phyloP scores from a whole-genome alignment of 345 rosid genomes.

The Citrus cavaleriei region DNA sequence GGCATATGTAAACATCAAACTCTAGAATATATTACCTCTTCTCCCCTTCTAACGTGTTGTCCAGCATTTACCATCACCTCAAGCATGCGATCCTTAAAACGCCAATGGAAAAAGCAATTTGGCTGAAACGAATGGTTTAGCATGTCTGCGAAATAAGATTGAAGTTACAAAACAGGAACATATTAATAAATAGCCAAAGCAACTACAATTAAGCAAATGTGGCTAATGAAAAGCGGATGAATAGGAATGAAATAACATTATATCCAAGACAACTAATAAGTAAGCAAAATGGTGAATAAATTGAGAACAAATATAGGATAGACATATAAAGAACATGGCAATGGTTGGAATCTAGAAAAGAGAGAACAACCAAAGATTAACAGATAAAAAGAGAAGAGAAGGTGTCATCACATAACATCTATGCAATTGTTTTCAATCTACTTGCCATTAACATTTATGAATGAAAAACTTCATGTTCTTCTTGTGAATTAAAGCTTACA shows the following conservation, averaged over 20 bases:
- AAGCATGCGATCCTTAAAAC: slow-evolving; percentile 91
- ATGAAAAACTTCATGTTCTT: neutral
- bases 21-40: slow-evolving; percentile 53
- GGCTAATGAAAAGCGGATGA: neutral
- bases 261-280: neutral
- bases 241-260: neutral
- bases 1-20: slow-evolving; percentile 12
- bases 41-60: slow-evolving; percentile 69
- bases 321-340: neutral
- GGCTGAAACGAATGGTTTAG: slow-evolving; percentile 85
- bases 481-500: neutral
- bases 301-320: neutral
- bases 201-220: neutral
- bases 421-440: neutral
- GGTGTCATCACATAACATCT: neutral
- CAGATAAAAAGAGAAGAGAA: neutral
- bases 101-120: slow-evolving; percentile 94
- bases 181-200: neutral
- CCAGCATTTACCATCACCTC: slow-evolving; percentile 98
- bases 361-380: neutral
- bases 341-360: neutral
- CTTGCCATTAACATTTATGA: neutral
- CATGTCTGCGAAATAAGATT: slow-evolving; percentile 62
- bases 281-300: neutral
- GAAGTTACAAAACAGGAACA: neutral